phyloP scores from a whole-genome alignment of 2,329 filamentous ascomycete genomes.

The Aspergillus udagawae region DNA sequence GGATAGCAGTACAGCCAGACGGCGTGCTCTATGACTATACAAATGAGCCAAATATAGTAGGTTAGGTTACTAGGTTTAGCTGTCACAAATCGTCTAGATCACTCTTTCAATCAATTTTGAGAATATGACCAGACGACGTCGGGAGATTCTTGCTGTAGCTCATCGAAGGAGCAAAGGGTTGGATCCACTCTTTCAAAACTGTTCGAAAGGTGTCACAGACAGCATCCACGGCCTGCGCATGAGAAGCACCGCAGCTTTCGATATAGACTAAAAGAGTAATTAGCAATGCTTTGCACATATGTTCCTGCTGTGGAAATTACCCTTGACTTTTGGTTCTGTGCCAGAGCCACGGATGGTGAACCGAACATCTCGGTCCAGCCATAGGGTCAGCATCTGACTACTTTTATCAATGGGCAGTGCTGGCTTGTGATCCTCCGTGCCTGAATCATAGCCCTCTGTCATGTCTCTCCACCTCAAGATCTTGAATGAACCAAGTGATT shows the following conservation, averaged over 20 bases:
- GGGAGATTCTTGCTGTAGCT: constrained; percentile 30
- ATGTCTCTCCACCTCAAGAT: constrained; percentile 60
- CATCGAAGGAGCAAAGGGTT: constrained; percentile 36
- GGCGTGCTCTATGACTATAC: background rate
- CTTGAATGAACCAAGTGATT: constrained; percentile 47
- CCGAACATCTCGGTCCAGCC: constrained; percentile 51
- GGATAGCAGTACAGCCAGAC: background rate
- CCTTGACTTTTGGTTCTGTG: constrained; percentile 65
- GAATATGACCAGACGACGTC: constrained; percentile 36
- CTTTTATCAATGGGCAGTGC: constrained; percentile 53
- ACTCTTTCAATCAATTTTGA: constrained; percentile 19
- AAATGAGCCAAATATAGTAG: background rate
- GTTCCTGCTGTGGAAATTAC: constrained; percentile 26
- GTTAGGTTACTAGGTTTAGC: background rate
- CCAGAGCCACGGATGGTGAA: constrained; percentile 61
- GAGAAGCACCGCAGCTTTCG: constrained; percentile 37
- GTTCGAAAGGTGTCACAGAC: constrained; percentile 36
- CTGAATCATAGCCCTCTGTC: constrained; percentile 58
- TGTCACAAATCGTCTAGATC: background rate
- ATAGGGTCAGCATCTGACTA: constrained; percentile 62
- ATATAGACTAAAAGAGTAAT: constrained; percentile 34
- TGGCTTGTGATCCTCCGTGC: constrained; percentile 49
- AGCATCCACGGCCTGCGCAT: constrained; percentile 31
- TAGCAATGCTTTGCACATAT: constrained; percentile 3
- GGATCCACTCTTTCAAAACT: constrained; percentile 38